A percentile compares a stretch with the other conserved stretches of the same genome.
Evolutionary conservation across 768 basidiomycete species (phyloP).

Genomic region (Lactarius hatsudake): DNA sequence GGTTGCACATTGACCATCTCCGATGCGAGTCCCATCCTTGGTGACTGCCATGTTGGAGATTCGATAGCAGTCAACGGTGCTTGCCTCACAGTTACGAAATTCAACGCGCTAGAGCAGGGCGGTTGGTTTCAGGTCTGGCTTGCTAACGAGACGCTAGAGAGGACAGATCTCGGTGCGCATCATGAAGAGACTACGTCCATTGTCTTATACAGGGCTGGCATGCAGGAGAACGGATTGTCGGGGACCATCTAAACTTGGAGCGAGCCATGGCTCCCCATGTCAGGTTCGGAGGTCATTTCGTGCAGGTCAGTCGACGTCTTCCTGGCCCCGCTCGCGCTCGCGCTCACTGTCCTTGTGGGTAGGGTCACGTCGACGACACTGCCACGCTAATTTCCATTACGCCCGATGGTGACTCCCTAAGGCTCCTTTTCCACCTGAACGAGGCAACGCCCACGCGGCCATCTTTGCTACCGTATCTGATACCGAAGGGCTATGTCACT

Average conservation of each 20-base stretch:
- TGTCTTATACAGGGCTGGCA: slow-evolving; percentile 7
- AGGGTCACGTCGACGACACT: slow-evolving; percentile 95
- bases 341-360: background rate
- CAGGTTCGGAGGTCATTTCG: slow-evolving; percentile 95
- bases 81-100: slow-evolving; percentile 90
- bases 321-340: background rate
- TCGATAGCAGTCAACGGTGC: slow-evolving; percentile 81
- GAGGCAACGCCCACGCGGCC: slow-evolving; percentile 55
- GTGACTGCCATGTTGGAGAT: slow-evolving; percentile 90
- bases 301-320: slow-evolving; percentile 61
- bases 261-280: slow-evolving; percentile 91
- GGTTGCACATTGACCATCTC: slow-evolving; percentile 84
- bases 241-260: slow-evolving; percentile 87
- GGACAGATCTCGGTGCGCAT: slow-evolving; percentile 82
- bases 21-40: slow-evolving; percentile 68
- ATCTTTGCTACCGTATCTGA: slow-evolving; percentile 75
- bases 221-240: slow-evolving; percentile 71
- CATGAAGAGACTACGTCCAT: background rate
- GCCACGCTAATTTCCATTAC: slow-evolving; percentile 65
- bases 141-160: slow-evolving; percentile 89
- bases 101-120: slow-evolving; percentile 55
- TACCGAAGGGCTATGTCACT: slow-evolving; percentile 92
- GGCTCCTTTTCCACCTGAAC: slow-evolving; percentile 75
- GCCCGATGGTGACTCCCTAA: slow-evolving; percentile 85
- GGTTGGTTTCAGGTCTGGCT: slow-evolving; percentile 94